Percentiles rank a stretch among this genome's conserved stretches.
Evolutionary conservation across 176 grass and related monocot genomes (phyloP).

Genomic region (Avena insularis): DNA sequence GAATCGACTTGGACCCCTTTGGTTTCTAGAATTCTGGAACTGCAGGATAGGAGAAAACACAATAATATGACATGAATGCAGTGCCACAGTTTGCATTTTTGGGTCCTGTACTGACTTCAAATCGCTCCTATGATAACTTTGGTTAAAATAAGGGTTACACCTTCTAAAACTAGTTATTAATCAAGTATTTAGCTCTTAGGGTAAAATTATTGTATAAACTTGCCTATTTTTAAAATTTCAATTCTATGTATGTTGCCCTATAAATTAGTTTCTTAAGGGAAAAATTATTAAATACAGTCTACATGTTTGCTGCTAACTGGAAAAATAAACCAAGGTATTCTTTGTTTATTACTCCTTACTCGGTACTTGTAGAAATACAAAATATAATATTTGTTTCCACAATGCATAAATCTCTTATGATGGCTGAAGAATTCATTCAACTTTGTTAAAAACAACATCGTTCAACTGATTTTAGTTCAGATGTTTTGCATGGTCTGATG

Average conservation of each 20-base stretch:
- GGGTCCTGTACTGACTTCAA: background rate
- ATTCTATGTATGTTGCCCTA: conserved; percentile 10
- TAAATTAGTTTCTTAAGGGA: background rate
- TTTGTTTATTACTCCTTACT: background rate
- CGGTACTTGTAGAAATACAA: background rate
- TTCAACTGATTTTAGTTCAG: conserved; percentile 47
- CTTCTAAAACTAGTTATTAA: background rate
- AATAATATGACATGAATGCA: conserved; percentile 1
- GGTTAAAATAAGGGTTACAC: conserved; percentile 1
- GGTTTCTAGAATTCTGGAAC: background rate
- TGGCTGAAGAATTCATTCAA: conserved; percentile 22
- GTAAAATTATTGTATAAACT: background rate
- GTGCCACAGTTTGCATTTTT: background rate
- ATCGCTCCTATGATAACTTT: background rate
- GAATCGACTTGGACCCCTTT: background rate
- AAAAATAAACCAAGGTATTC: background rate
- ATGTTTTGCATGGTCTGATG: conserved; percentile 24
- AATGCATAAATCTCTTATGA: conserved; percentile 21
- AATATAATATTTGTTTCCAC: background rate
- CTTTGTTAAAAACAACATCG: background rate
- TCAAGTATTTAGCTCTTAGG: background rate
- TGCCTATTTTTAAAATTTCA: conserved; percentile 7
- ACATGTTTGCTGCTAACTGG: background rate
- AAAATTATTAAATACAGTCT: background rate
- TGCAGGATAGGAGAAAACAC: conserved; percentile 14